A percentile compares a stretch with the other conserved stretches of the same genome.
Evolutionary conservation across 257 asterid genomes (phyloP).

Genomic region (Rhazya stricta): DNA sequence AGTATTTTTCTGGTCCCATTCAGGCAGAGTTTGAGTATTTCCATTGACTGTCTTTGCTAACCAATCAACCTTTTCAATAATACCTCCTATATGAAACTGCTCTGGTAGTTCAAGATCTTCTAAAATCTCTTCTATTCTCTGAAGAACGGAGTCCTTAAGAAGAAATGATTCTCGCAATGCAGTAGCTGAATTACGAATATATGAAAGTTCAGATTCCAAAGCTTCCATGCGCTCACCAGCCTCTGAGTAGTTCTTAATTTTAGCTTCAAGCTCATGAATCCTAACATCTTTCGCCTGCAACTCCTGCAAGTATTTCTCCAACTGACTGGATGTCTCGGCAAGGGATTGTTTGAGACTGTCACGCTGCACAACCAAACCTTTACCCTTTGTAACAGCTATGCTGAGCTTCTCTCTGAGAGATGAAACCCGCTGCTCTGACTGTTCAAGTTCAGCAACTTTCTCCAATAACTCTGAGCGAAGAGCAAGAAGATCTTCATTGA

Average conservation of each 20-base stretch:
- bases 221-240: slow-evolving; percentile 99
- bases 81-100: slow-evolving; percentile 75
- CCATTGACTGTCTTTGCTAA: slow-evolving; percentile 68
- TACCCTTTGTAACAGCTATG: slow-evolving; percentile 95
- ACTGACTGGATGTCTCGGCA: slow-evolving; percentile 66
- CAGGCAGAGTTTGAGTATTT: slow-evolving; percentile 45
- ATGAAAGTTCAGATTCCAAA: slow-evolving; percentile 92
- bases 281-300: slow-evolving; percentile 62
- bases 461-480: slow-evolving; percentile 48
- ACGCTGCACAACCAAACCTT: slow-evolving; percentile 88
- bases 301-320: slow-evolving; percentile 74
- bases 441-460: slow-evolving; percentile 72
- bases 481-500: slow-evolving; percentile 42
- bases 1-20: slow-evolving; percentile 66
- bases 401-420: slow-evolving; percentile 94
- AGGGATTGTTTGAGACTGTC: slow-evolving; percentile 88
- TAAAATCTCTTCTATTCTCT: slow-evolving; percentile 91
- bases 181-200: slow-evolving; percentile 95
- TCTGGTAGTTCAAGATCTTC: slow-evolving; percentile 97
- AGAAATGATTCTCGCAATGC: slow-evolving; percentile 94
- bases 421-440: slow-evolving; percentile 84
- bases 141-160: slow-evolving; percentile 91
- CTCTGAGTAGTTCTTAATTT: slow-evolving; percentile 76
- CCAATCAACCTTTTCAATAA: slow-evolving; percentile 88
- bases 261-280: slow-evolving; percentile 76